Percentiles rank a stretch among this genome's conserved stretches.
phyloP scores from a whole-genome alignment of 192 early-diverging fungal genomes.

The Chytriomyces sp. region DNA sequence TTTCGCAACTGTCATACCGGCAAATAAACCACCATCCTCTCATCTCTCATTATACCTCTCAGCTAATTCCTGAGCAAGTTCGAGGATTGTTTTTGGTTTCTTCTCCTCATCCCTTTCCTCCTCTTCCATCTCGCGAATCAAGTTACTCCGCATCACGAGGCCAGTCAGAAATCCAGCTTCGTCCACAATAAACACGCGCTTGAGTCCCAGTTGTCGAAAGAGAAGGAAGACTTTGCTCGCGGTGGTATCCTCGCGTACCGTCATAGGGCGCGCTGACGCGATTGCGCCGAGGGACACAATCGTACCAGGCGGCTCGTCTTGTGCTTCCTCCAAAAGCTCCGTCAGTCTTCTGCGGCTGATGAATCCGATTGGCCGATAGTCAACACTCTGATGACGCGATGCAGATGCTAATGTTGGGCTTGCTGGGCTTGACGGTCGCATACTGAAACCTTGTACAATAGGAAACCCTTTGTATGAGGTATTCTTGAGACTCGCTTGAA shows the following conservation, averaged over 20 bases:
- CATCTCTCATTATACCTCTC: too few species aligned
- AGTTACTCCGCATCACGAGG: constrained; percentile 8
- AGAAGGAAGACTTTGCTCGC: constrained; percentile 35
- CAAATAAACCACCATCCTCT: too few species aligned
- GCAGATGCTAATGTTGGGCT: neutral
- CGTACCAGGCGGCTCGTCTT: neutral
- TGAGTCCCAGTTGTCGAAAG: constrained; percentile 32
- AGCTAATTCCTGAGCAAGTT: neutral
- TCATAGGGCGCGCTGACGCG: neutral
- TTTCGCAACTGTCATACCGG: too few species aligned
- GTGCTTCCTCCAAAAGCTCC: neutral
- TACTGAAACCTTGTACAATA: constrained; percentile 16
- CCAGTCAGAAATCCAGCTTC: constrained; percentile 31
- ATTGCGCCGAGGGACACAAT: neutral
- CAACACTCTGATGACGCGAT: too few species aligned
- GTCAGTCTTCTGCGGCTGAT: neutral
- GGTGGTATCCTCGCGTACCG: constrained; percentile 31
- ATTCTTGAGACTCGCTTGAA: constrained; percentile 2
- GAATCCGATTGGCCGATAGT: neutral
- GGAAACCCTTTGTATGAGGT: constrained; percentile 34
- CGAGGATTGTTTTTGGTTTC: neutral
- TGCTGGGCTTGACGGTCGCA: neutral
- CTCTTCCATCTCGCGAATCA: neutral
- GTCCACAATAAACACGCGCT: constrained; percentile 35
- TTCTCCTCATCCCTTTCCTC: neutral